Evolutionary conservation across 257 asterid species (phyloP).

Genomic region (Galeopsis tetrahit): DNA sequence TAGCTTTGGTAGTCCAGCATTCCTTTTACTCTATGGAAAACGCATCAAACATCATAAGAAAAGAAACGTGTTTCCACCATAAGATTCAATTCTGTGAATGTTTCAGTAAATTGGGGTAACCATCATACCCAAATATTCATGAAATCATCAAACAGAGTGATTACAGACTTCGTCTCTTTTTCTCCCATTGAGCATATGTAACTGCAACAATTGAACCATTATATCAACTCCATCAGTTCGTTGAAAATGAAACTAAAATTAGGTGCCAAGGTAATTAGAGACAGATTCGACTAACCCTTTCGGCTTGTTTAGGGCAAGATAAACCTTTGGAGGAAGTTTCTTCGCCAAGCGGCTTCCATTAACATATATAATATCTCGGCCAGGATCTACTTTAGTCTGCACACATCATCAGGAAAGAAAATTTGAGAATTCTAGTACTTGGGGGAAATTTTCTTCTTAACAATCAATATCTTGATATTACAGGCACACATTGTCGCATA

Average conservation of each 20-base stretch:
- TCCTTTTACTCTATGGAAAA: constrained; percentile 58
- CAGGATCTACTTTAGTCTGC: constrained; percentile 97
- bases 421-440: constrained; percentile 21
- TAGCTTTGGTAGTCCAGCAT: constrained; percentile 77
- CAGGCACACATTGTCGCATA: not conserved
- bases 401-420: constrained; percentile 32
- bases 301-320: constrained; percentile 96
- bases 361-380: constrained; percentile 81
- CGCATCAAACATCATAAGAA: constrained; percentile 23
- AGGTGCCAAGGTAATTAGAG: constrained; percentile 23
- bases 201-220: constrained; percentile 47
- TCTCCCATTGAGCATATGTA: constrained; percentile 97
- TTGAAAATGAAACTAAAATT: constrained; percentile 21
- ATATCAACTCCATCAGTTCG: constrained; percentile 33
- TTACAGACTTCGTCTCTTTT: constrained; percentile 80
- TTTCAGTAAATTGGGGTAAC: constrained; percentile 9
- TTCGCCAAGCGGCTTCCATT: constrained; percentile 82
- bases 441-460: constrained; percentile 10
- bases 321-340: constrained; percentile 92
- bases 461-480: constrained; percentile 23
- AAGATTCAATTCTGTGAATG: constrained; percentile 9
- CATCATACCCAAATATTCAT: constrained; percentile 81
- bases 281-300: constrained; percentile 74
- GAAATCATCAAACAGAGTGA: constrained; percentile 77
- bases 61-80: constrained; percentile 18